Conservation (phyloP, 352 stramenopile species). For the Peronospora belbahrii region DNA sequence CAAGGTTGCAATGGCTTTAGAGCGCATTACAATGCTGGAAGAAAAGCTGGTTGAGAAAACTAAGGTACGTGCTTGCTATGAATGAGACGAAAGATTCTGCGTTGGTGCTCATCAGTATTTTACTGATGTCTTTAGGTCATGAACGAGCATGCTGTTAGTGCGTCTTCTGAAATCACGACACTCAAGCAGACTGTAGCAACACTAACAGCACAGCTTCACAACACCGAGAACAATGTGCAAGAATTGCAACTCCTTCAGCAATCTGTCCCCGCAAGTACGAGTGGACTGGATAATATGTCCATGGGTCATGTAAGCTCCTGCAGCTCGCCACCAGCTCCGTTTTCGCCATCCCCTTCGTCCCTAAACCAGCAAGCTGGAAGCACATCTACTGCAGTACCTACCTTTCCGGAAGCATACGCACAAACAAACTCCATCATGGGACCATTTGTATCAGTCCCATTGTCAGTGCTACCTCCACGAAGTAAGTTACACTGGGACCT, state of each 20-base stretch:
- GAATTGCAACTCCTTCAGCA: constrained; percentile 36
- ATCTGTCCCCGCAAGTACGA: constrained; percentile 5
- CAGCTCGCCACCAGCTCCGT: constrained; percentile 23
- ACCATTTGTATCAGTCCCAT: constrained; percentile 76
- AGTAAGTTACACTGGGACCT: constrained; percentile 86
- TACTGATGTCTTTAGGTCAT: constrained; percentile 22
- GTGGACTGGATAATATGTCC: constrained; percentile 17
- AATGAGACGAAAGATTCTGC: background rate
- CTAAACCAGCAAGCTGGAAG: constrained; percentile 21
- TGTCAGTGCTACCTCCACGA: constrained; percentile 74
- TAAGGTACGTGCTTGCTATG: constrained; percentile 22
- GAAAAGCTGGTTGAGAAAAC: constrained; percentile 34
- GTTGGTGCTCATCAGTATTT: constrained; percentile 1
- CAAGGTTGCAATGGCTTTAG: constrained; percentile 25
- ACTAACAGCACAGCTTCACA: constrained; percentile 34
- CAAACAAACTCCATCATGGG: constrained; percentile 48
- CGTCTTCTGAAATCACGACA: constrained; percentile 29
- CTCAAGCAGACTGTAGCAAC: constrained; percentile 42
- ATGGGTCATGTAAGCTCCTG: constrained; percentile 23
- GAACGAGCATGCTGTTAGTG: constrained; percentile 26
- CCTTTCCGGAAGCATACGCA: constrained; percentile 36
- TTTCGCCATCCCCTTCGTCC: constrained; percentile 31
- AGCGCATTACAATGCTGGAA: constrained; percentile 37
- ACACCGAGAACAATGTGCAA: constrained; percentile 36
- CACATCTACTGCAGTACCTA: constrained; percentile 13